phyloP scores from a whole-genome alignment of 2,329 filamentous ascomycete genomes.

The Xylariaceae sp. region DNA sequence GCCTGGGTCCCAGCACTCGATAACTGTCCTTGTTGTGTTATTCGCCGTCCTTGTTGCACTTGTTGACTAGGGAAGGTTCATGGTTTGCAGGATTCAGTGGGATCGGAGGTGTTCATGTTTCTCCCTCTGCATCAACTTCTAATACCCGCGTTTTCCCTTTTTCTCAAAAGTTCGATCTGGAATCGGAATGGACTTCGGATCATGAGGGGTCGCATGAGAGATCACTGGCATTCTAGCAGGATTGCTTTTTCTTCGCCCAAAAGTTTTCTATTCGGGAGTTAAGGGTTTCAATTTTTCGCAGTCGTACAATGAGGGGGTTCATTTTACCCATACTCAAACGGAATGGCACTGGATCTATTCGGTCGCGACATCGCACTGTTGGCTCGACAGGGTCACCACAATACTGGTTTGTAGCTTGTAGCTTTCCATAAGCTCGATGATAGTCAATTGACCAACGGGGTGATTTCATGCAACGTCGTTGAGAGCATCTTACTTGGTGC shows the following conservation, averaged over 20 bases:
- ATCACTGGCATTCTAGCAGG: conserved; percentile 10
- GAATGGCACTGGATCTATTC: conserved; percentile 16
- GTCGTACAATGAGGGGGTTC: conserved; percentile 9
- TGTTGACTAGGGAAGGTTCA: conserved; percentile 5
- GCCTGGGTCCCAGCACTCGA: conserved; percentile 1
- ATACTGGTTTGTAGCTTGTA: conserved; percentile 1
- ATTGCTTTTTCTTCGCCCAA: conserved; percentile 4
- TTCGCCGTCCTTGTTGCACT: neutral
- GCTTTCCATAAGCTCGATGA: conserved; percentile 11
- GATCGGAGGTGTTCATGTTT: conserved; percentile 7
- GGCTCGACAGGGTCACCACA: conserved; percentile 9
- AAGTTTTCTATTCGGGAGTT: conserved; percentile 20
- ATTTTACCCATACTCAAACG: conserved; percentile 7
- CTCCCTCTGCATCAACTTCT: conserved; percentile 11
- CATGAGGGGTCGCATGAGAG: conserved; percentile 12
- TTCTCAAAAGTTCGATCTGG: conserved; percentile 13
- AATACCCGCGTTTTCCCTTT: conserved; percentile 13
- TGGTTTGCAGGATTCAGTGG: conserved; percentile 4
- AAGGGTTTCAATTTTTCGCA: conserved; percentile 17
- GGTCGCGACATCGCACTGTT: conserved; percentile 9
- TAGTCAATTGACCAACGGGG: conserved; percentile 12
- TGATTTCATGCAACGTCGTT: conserved; percentile 1
- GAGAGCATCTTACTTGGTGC: neutral
- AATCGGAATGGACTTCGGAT: conserved; percentile 14
- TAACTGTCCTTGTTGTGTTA: conserved; percentile 1